Evolutionary conservation across 2,329 filamentous ascomycete genomes (phyloP), one percentile per base, ranked within the genome.

Genomic region (Beauveria sp.): DNA sequence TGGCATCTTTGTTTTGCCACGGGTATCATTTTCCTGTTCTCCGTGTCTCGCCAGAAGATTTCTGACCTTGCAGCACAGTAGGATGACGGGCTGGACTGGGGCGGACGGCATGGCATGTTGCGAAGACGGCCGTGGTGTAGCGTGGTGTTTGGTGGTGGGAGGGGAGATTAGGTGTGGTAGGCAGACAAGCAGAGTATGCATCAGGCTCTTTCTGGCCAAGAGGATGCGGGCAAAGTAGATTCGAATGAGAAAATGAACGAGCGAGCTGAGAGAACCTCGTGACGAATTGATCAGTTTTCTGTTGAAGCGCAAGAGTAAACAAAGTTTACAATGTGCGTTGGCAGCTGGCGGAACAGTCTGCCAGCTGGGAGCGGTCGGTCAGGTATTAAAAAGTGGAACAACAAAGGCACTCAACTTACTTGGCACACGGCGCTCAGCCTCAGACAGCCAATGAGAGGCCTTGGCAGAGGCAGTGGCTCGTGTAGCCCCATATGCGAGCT

Each of bases 401-500:
- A 12, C 28, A 41, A 34, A 50, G 26, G n/a, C 8, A 34, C 30
- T 34, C 30, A 34, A 34, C 30, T 34, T 34, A 30, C 40, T 41
- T 56, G 26, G 18, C 12, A 46, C 30, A 34, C 30, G 30, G 30
- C 30, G 12, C 30, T 34, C 30, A 34, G 30, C 30, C 18, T 28
- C 40, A 55, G 26, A n/a, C 26, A 41, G 26, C 53, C 59, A 61
- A 37, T 55, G 22, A 61, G 4, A 37, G 10, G 22, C 14, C 22
- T 9, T n/a, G 34, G 34, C 14, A 37, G 50, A 22, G 22, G 12
- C 68, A 70, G 66, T 65, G 67, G 67, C 65, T 62, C 7, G 28
- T 6, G 3, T 3, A 5, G 71, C 61, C 72, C 77, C 76, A 77
- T 73, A 63, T n/a, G 40, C 46, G 67, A 66, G 75, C 73, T 77